Percentiles rank a stretch among this genome's conserved stretches.
These are phyloP conservation scores for Talaromyces sp. DNA, from an alignment of 2,329 filamentous ascomycete genomes.

Conservation along the genomic window DNA sequence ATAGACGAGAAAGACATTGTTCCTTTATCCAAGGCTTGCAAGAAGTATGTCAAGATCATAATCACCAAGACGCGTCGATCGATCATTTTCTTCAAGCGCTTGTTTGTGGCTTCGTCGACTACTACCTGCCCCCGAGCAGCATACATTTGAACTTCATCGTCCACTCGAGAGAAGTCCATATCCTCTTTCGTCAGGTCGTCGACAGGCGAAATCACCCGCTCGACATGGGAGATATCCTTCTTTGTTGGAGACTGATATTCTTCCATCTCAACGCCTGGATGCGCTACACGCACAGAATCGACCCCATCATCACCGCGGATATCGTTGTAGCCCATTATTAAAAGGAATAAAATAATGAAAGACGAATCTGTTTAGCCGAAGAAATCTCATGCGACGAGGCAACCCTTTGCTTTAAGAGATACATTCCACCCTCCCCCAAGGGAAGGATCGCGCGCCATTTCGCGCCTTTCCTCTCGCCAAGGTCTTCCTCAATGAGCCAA, in stretches of 20 bases:
- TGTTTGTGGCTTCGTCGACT: slow-evolving; percentile 14
- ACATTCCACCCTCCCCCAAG: not conserved
- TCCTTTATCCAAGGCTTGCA: slow-evolving; percentile 18
- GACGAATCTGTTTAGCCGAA: not conserved
- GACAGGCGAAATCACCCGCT: slow-evolving; percentile 51
- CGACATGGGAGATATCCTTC: slow-evolving; percentile 49
- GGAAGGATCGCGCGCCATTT: not conserved
- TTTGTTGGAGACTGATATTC: slow-evolving; percentile 18
- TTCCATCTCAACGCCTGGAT: slow-evolving; percentile 13
- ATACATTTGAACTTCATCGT: slow-evolving; percentile 73
- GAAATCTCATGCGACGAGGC: not conserved
- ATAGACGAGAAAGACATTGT: slow-evolving; percentile 20
- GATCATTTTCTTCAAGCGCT: slow-evolving; percentile 15
- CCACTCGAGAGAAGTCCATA: slow-evolving; percentile 63
- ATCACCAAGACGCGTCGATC: slow-evolving; percentile 15
- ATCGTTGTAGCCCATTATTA: slow-evolving; percentile 11
- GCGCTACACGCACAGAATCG: slow-evolving; percentile 5
- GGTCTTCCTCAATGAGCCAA: not conserved
- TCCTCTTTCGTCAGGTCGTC: slow-evolving; percentile 54
- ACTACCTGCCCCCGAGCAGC: slow-evolving; percentile 56
- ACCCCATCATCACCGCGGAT: slow-evolving; percentile 13
- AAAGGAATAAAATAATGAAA: not conserved
- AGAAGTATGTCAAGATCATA: slow-evolving; percentile 18
- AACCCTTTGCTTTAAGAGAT: not conserved
- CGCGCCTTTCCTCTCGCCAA: not conserved